Base-by-base conservation (phyloP, 371 early-diverging fungal genomes). In the Mucor circinelloides region DNA sequence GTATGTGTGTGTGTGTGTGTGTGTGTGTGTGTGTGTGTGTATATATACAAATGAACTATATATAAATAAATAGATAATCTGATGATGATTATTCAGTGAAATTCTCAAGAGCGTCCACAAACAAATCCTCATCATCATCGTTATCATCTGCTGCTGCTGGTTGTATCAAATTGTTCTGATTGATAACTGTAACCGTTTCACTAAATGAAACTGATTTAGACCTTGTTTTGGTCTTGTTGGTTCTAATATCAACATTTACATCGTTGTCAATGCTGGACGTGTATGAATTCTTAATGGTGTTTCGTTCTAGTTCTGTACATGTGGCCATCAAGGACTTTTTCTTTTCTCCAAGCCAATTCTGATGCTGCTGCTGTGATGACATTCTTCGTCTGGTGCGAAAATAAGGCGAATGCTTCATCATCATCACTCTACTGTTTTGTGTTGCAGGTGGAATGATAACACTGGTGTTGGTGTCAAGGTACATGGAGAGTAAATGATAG, bases 161-260 rank as follows among this genome's bases (percentile, higher is more conserved):
- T 42, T 52, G 17, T 42, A 25, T 38, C 10, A n/a, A 38, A 61
- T 46, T 48, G 64, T 40, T 55, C 56, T 50, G 23, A 15, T 52
- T 25, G 3, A 70, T 63, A 13, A 67, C 34, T 0, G 54, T 64
- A 23, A 75, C 73, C 19, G 61, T 72, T 48, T 75, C 70, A 54
- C 55, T 72, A 42, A 75, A 75, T 19, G 76, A 72, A 9, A 75
- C 76, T 2, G 70, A 67, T 36, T 75, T 75, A 15, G 58, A 19
- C 7, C 69, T 48, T 54, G 50, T 21, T 13, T 63, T 30, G 5
- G 50, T 27, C 17, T 63, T 30, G 1, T 64, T 52, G 21, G 21
- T 48, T 32, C 38, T 30, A 13, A 12, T 9, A 48, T 32, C 17
- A 7, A 32, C 48, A 48, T 23, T 48, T 30, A 19, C 28, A 21